Percentiles rank a stretch among this genome's conserved stretches.
Conservation (phyloP, 495 filamentous ascomycete genomes). For the Podospora pseudocomata region DNA sequence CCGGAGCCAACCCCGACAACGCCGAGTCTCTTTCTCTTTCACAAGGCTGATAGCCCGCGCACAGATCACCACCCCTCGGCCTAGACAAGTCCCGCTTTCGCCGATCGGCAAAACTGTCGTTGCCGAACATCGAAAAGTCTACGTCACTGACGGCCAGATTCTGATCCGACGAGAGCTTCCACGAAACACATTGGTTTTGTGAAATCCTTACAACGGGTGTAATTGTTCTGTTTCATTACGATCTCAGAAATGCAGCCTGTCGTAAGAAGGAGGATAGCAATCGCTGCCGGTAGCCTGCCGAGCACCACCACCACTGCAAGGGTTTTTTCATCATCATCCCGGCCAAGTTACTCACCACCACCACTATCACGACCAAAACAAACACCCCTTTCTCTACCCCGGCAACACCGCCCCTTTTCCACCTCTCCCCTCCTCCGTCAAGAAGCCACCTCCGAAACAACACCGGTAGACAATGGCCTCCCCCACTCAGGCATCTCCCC, state of each 20-base stretch:
- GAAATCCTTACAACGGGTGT: no score
- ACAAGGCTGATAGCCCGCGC: slow-evolving; percentile 7
- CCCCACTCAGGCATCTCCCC: slow-evolving; percentile 42
- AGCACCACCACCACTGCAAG: not conserved
- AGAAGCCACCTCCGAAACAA: not conserved
- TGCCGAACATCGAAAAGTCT: not conserved
- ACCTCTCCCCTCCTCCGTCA: slow-evolving; percentile 5
- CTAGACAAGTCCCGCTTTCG: not conserved
- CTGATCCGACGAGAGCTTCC: not conserved
- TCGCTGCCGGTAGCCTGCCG: not conserved
- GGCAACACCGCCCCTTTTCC: slow-evolving; percentile 17
- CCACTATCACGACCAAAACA: not conserved
- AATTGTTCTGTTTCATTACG: no score
- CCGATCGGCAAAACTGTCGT: slow-evolving; percentile 1
- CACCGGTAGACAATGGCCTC: slow-evolving; percentile 8
- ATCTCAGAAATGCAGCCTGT: not conserved
- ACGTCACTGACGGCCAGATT: not conserved
- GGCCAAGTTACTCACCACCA: not conserved
- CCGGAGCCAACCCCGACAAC: not conserved
- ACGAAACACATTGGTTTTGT: not conserved
- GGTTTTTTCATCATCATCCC: not conserved
- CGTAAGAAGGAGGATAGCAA: not conserved
- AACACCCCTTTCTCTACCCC: slow-evolving; percentile 6
- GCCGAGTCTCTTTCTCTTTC: not conserved
- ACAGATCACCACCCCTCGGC: slow-evolving; percentile 2